Percentiles rank a stretch among this genome's conserved stretches.
These are phyloP conservation scores for Silene uniflora DNA, from an alignment of 148 eudicot genomes.

Conservation along the genomic window DNA sequence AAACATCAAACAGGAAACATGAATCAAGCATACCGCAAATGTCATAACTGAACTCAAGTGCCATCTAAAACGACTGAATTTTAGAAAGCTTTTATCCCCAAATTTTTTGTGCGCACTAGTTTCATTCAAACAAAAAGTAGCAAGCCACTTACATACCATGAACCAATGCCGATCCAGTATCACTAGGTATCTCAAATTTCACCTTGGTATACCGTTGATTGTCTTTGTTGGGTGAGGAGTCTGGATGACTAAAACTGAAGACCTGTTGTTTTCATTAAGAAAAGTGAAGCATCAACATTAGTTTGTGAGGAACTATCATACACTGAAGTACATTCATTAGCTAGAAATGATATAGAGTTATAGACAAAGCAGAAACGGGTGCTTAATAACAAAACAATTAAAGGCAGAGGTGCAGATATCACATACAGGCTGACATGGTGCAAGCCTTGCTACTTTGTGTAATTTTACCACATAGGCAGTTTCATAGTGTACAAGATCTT, in stretches of 20 bases:
- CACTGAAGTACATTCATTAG: background rate
- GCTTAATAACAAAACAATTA: background rate
- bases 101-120: background rate
- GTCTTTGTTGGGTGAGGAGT: constrained; percentile 45
- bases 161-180: constrained; percentile 82
- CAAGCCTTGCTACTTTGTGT: constrained; percentile 85
- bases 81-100: background rate
- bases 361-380: background rate
- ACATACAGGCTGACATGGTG: constrained; percentile 81
- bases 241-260: constrained; percentile 83
- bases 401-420: background rate
- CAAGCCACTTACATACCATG: constrained; percentile 56
- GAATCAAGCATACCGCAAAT: no score
- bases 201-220: constrained; percentile 82
- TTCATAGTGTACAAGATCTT: constrained; percentile 88
- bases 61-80: background rate
- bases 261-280: constrained; percentile 43
- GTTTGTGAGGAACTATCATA: background rate
- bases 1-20: no score
- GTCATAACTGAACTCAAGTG: background rate
- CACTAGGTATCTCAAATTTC: constrained; percentile 65
- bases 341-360: background rate
- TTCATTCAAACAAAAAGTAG: background rate
- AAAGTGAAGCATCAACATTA: background rate
- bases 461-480: constrained; percentile 95